Evolutionary conservation across 305 asterid genomes (phyloP).

Genomic region (Solanum hybrid): DNA sequence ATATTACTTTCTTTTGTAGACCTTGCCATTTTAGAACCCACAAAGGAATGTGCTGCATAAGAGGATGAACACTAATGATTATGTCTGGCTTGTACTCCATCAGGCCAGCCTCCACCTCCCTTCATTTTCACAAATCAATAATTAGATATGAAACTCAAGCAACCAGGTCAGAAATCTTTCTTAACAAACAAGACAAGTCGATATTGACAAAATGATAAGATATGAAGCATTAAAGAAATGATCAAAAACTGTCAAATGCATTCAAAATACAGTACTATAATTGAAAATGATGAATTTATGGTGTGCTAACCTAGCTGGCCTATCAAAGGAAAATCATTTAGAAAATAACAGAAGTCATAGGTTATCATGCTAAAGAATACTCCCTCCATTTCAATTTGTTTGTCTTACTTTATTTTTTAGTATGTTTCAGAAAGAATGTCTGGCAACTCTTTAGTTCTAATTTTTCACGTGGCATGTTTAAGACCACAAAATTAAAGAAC

Average conservation of each 20-base stretch:
- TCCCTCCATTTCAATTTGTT: not conserved
- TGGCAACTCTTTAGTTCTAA: not conserved
- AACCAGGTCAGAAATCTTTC: not conserved
- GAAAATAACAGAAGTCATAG: not conserved
- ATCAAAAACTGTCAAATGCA: not conserved
- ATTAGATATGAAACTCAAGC: not conserved
- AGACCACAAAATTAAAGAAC: not conserved
- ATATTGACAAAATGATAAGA: not conserved
- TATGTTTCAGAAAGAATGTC: not conserved
- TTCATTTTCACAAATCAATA: conserved; percentile 13
- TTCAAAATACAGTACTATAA: not conserved
- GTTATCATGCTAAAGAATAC: not conserved
- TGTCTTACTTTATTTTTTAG: not conserved
- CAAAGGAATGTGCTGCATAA: conserved; percentile 91
- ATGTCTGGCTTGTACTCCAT: conserved; percentile 97
- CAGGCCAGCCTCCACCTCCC: conserved; percentile 96
- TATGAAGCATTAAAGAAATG: not conserved
- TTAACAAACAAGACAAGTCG: not conserved
- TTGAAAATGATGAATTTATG: not conserved
- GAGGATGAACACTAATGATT: conserved; percentile 92
- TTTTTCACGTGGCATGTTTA: not conserved
- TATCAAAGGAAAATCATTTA: not conserved
- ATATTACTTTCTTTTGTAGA: conserved; percentile 69
- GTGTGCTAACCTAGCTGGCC: not conserved
- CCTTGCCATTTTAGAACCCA: conserved; percentile 98